Base-by-base conservation (phyloP, 495 filamentous ascomycete genomes). In the Pyrenula massariospora region DNA sequence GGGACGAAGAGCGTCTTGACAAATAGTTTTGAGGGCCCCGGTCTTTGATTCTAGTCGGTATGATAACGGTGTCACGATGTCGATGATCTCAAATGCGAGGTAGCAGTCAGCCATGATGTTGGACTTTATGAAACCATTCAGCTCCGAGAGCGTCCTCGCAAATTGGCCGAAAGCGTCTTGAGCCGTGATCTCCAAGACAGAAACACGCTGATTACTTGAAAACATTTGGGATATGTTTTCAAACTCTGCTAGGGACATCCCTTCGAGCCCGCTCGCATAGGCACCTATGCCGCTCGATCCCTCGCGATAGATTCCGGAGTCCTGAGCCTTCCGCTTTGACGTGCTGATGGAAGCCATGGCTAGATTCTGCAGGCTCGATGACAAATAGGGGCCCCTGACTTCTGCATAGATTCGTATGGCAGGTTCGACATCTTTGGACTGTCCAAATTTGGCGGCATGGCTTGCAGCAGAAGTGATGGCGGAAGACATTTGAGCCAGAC, bases 91-190 rank as follows among this genome's bases (percentile, higher is more conserved):
- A 66, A 94, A 99, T 2, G 90, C 91, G 22, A 99, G 79, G 66
- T 87, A 99, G 71, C 94, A 96, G 69, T 99, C 93, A 0, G 91
- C 97, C 62, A 81, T 84, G 48, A 96, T 74, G 64, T 96, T 90
- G 25, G 79, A 67, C 65, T 87, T 86, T 66, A 97, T 91, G 65
- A 96, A 91, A 36, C 81, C 77, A 67, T 97, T 95, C 22, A 99
- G 75, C 60, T 96, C 93, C 12, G 84, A 81, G 24, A 99, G 70
- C 0, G 94, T 96, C 62, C 89, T 83, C 23, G 86, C 81, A 64
- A 96, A 86, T 58, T 95, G 89, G 0, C 79, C 77, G 62, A 97
- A 78, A 24, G 91, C 77, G 21, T 77, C 71, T 56, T 86, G 81
- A 62, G 86, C 91, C 3, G 91, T 93, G 47, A 84, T 79, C 58